Base-by-base conservation (phyloP, 768 basidiomycete species). In the Mycena filopes region DNA sequence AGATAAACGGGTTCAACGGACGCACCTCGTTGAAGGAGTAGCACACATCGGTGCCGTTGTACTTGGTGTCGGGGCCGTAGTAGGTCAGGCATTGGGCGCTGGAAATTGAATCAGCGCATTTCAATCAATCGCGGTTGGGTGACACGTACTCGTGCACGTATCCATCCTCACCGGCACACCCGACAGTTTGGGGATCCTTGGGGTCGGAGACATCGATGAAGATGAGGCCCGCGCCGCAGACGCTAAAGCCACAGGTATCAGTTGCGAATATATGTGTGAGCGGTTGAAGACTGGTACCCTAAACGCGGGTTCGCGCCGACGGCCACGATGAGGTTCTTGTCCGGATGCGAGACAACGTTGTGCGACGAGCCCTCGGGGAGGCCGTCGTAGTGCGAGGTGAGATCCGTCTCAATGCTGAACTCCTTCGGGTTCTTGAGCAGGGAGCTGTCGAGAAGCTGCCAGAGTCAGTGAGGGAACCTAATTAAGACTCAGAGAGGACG, bases 141-240 rank as follows among this genome's bases (percentile, higher is more conserved):
- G 25, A 53, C 40, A 60, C 65, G 13, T 47, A 71, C 68, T 77
- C 76, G 46, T 77, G 76, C 23, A 77, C 76, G 49, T 77, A 77
- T 21, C 76, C 76, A 60, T 77, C 76, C 21, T 75, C 70, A 18
- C 63, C 70, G 11, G 71, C 69, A 47, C 58, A 72, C 5, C 76
- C 76, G 18, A 63, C 62, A 10, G 68, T 58, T 31, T 58, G 69
- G 5, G 75, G 75, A 36, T 75, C 74, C 1, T 69, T 57, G n/a
- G 75, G 75, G 48, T 77, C 73, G 26, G 66, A 48, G 9, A 77
- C 60, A 58, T 77, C 76, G 13, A 77, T 68, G 67, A 77, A 77
- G 50, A 77, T 72, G 53, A 77, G 69, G 4, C 76, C 76, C 10
- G 70, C 60, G 43, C 62, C 65, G 55, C 69, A 76, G 11, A 48